Percentiles rank a stretch among this genome's conserved stretches.
Evolutionary conservation across 495 filamentous ascomycete genomes (phyloP).

Genomic region (Lasiosphaeris hirsuta): DNA sequence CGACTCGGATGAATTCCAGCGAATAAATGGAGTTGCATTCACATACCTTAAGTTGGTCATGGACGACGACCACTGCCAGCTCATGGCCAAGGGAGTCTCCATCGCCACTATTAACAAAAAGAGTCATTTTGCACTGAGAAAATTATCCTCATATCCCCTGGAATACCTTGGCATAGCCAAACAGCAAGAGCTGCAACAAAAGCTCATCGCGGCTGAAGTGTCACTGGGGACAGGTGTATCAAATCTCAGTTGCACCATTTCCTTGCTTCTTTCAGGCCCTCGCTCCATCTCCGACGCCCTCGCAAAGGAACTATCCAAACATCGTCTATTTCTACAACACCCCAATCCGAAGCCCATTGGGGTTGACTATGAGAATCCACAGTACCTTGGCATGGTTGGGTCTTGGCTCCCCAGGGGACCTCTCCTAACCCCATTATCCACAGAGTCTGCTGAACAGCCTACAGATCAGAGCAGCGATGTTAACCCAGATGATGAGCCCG

Average conservation of each 20-base stretch:
- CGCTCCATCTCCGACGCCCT: not conserved
- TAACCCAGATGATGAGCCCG: too few species aligned
- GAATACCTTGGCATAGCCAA: not conserved
- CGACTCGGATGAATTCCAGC: too few species aligned
- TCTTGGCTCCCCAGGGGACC: not conserved
- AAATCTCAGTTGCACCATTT: too few species aligned
- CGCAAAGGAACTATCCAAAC: not conserved
- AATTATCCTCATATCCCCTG: not conserved
- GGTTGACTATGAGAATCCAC: not conserved
- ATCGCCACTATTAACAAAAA: not conserved
- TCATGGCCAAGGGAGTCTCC: not conserved
- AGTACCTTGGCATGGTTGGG: not conserved
- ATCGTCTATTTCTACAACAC: not conserved
- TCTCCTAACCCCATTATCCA: not conserved
- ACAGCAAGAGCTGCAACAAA: not conserved
- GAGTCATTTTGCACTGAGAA: not conserved
- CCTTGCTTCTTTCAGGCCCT: not conserved
- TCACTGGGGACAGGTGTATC: not conserved
- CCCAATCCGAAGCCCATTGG: not conserved
- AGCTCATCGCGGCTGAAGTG: not conserved
- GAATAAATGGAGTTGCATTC: not conserved
- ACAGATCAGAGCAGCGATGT: too few species aligned
- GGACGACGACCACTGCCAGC: not conserved
- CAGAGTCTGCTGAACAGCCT: not conserved
- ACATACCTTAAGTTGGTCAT: not conserved